These are phyloP conservation scores for Pestalotiopsis sp. DNA, from an alignment of 2,329 filamentous ascomycete genomes.

Conservation along the genomic window DNA sequence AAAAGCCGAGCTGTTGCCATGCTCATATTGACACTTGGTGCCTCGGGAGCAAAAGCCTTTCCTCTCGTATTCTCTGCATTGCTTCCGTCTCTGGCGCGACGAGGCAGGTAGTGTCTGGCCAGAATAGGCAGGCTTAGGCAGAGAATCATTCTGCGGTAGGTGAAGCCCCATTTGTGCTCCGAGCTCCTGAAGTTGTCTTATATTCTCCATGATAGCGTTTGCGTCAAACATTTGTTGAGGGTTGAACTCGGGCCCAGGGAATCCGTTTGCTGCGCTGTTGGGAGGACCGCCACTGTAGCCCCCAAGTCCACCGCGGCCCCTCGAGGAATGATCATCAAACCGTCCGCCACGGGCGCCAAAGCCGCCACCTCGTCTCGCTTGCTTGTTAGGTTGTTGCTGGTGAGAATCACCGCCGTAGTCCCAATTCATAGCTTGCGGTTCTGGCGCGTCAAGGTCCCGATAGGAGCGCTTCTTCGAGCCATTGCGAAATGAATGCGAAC, in stretches of 20 bases:
- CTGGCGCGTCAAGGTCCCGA: conserved; percentile 49
- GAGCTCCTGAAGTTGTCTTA: conserved; percentile 63
- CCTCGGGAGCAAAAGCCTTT: conserved; percentile 73
- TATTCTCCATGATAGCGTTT: conserved; percentile 60
- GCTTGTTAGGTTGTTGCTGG: conserved; percentile 50
- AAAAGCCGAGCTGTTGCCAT: conserved; percentile 55
- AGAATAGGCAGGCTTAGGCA: conserved; percentile 32
- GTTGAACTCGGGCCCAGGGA: conserved; percentile 17
- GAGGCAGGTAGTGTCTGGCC: conserved; percentile 18
- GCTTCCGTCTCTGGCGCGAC: conserved; percentile 39
- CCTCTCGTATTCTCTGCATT: conserved; percentile 70
- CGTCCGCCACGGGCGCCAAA: conserved; percentile 35
- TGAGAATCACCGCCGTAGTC: conserved; percentile 22
- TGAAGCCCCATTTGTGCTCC: conserved; percentile 49
- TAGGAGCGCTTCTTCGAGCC: conserved; percentile 54
- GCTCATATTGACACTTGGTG: conserved; percentile 67
- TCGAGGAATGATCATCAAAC: conserved; percentile 30
- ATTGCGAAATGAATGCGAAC: conserved; percentile 16
- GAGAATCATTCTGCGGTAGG: conserved; percentile 40
- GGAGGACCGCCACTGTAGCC: background rate
- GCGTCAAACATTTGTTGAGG: conserved; percentile 42
- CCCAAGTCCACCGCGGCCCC: conserved; percentile 22
- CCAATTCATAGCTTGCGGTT: conserved; percentile 30
- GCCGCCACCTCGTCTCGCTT: conserved; percentile 53
- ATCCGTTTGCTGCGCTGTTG: background rate